Evolutionary conservation across 2,329 filamentous ascomycete species (phyloP), one percentile per base, ranked within the genome.

Genomic region (Simplicillium sp.): DNA sequence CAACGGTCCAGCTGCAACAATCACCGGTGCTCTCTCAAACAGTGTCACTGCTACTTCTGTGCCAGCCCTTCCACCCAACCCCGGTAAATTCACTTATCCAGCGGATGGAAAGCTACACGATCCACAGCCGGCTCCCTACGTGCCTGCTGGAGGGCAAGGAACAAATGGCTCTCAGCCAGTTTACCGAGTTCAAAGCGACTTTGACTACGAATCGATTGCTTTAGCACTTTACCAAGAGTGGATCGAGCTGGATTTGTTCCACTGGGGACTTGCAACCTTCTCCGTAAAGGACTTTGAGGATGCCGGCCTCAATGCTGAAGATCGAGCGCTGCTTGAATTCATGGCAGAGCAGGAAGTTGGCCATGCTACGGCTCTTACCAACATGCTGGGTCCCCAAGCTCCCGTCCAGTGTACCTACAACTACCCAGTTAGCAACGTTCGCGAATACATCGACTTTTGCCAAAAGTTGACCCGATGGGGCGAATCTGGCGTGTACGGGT

Each of bases 381-480:
- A 89, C 64, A 84, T 92, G 62, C 77, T 92, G 2, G 86, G 87
- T 9, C 60, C 70, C 1, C 54, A 76, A 44, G 82, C 86, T 0
- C 84, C 85, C 1, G 70, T 71, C 40, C 82, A 87, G 57, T 92
- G 86, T 66, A 80, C 73, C 0, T 94, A 94, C 67, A 79, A 87
- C 64, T 92, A 92, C 56, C 86, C 86, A 1, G 85, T 78, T 55
- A 75, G 66, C 41, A 88, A 77, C 28, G 79, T 90, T 1, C 75
- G 71, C 40, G 85, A 92, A 59, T 90, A 78, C 54, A 68, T 92
- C 52, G 86, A 92, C 65, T 92, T 92, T 64, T 81, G 77, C 60
- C 84, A 90, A 63, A 88, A 88, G 61, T 64, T 92, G n/a, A 92
- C 87, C 1, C 80, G 84, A 29, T 87, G 75, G 60, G 85, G 85